Base-by-base conservation (phyloP, 495 filamentous ascomycete species). In the Penicillium taxi region DNA sequence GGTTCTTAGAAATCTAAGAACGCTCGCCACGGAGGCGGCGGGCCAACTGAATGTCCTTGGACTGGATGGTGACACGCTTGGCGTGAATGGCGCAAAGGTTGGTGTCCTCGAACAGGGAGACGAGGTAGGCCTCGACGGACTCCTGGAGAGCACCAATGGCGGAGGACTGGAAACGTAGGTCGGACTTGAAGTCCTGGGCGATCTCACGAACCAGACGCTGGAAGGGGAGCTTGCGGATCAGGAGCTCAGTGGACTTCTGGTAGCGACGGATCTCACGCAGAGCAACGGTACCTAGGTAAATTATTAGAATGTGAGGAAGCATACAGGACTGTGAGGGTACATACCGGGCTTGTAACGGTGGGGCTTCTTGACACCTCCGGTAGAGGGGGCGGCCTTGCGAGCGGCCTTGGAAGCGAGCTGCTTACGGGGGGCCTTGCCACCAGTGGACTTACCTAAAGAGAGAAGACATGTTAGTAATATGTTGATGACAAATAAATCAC, bases 231-330 rank as follows among this genome's bases (percentile, higher is more conserved):
- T 99, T 99, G 81, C 91, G 91, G 81, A 99, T 99, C 56, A 99
- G 70, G 44, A 99, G 90, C 86, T 99, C 91, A 58, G 91, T 99
- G 53, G 88, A 95, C 81, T 99, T 99, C 81, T 99, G 91, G 82
- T 99, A 99, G 63, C 91, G 91, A 89, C 91, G 93, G 67, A 99
- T 99, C 77, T 99, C 91, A 90, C 91, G 91, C 56, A 99, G 91
- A 89, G 91, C 91, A 83, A 99, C 91, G 75, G 91, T 99, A 76
- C 80, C 79, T 79, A n/a, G 17, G 18, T 22, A 14, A 45, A 44
- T 70, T 61, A 75, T 63, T 22, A 47, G 9, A 16, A 33, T 42
- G 32, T 24, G 37, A 31, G 9, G 4, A 9, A 5, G 3, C 3
- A 19, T n/a, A 19, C 18, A 23, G 13, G 21, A 30, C 19, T 8